phyloP scores from a whole-genome alignment of 1,139 yeast genomes.

The Pichia sp. region DNA sequence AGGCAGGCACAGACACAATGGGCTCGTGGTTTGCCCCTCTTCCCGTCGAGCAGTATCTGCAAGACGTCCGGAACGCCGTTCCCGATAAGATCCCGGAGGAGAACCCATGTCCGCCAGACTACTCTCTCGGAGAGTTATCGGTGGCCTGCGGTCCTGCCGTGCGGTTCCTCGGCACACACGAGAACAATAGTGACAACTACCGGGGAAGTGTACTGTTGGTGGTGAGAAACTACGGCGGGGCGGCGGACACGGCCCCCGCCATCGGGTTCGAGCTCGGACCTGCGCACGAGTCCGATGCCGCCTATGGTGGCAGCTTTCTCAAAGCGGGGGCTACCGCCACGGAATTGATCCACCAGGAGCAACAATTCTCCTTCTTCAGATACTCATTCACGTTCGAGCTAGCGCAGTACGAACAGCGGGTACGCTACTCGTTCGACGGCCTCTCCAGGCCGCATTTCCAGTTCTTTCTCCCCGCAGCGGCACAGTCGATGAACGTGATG shows the following conservation, averaged over 20 bases:
- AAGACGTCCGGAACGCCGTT: conserved; percentile 17
- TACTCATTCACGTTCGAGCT: conserved; percentile 51
- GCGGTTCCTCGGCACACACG: conserved; percentile 59
- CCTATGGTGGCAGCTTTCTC: not conserved
- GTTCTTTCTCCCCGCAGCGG: conserved; percentile 55
- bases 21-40: conserved; percentile 26
- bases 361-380: conserved; percentile 58
- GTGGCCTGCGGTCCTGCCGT: conserved; percentile 76
- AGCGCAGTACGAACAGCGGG: conserved; percentile 49
- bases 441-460: conserved; percentile 34
- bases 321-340: conserved; percentile 1
- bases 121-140: conserved; percentile 33
- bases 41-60: conserved; percentile 25
- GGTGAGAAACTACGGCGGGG: conserved; percentile 33
- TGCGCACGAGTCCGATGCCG: not conserved
- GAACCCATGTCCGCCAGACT: conserved; percentile 24
- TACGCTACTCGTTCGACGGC: conserved; percentile 55
- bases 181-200: conserved; percentile 45
- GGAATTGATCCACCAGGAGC: conserved; percentile 42
- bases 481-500: conserved; percentile 71
- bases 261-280: conserved; percentile 13
- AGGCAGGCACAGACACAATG: not conserved
- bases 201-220: conserved; percentile 65
- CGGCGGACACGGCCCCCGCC: conserved; percentile 14
- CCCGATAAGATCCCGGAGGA: conserved; percentile 21